These are phyloP conservation scores for maize (Zea mays) DNA, from an alignment of 176 grass and related monocot species.

Conservation along the genomic window Zm-B73-REFERENCE-NAM-5.0 NC_050100.1:183495501-183496000, in stretches of 20 bases:
- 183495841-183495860: neutral
- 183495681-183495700: neutral
- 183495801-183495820: neutral
- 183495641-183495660: neutral
- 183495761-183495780: slow-evolving; percentile 31
- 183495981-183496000: neutral
- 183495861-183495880: neutral
- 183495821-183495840: slow-evolving; percentile 16
- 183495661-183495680: neutral
- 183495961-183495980: neutral
- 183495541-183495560: neutral
- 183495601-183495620: slow-evolving; percentile 7
- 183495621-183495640: neutral
- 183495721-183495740: neutral
- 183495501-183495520: neutral
- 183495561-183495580: slow-evolving; percentile 12
- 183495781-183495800: slow-evolving; percentile 4
- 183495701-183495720: neutral
- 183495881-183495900: too few species aligned
- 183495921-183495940: too few species aligned
- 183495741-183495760: neutral
- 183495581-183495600: neutral
- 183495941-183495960: neutral
- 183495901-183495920: too few species aligned
- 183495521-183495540: neutral